Evolutionary conservation across 1,284 basidiomycete species (phyloP).

Genomic region (Naganishia sp.): DNA sequence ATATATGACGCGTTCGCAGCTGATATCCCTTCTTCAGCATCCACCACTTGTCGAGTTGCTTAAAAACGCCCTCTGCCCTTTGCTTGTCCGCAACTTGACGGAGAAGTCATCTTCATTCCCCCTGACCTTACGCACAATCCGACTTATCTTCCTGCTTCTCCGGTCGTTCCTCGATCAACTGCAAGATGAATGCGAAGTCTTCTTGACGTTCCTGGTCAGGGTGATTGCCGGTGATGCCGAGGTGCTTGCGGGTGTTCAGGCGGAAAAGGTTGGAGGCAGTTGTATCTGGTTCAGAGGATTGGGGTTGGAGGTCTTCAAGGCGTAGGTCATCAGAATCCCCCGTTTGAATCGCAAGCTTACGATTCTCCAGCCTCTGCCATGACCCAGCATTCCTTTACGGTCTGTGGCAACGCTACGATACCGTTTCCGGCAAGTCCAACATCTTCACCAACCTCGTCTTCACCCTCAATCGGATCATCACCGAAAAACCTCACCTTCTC

Average conservation of each 20-base stretch:
- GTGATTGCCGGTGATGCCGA: slow-evolving; percentile 49
- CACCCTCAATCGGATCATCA: slow-evolving; percentile 76
- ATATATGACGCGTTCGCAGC: background rate
- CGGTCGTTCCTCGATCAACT: slow-evolving; percentile 87
- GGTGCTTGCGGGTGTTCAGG: slow-evolving; percentile 31
- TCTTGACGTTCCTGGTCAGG: slow-evolving; percentile 44
- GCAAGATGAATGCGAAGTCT: slow-evolving; percentile 61
- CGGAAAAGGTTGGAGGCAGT: slow-evolving; percentile 35
- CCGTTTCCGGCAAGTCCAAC: slow-evolving; percentile 60
- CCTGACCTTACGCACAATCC: slow-evolving; percentile 82
- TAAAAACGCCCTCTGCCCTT: slow-evolving; percentile 82
- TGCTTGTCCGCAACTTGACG: slow-evolving; percentile 80
- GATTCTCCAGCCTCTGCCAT: slow-evolving; percentile 65
- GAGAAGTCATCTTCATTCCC: slow-evolving; percentile 77
- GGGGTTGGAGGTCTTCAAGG: slow-evolving; percentile 86
- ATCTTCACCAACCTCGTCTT: slow-evolving; percentile 79
- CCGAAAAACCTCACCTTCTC: slow-evolving; percentile 79
- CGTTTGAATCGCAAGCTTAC: background rate
- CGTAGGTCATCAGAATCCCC: slow-evolving; percentile 55
- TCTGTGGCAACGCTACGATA: slow-evolving; percentile 79
- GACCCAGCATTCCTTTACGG: slow-evolving; percentile 77
- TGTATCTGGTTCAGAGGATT: slow-evolving; percentile 82
- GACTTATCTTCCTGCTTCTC: slow-evolving; percentile 87
- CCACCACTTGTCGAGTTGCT: slow-evolving; percentile 79
- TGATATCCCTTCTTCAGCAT: slow-evolving; percentile 59